Conservation (phyloP, 139 green algal genomes). For the Protoeuglena noctilucae region DNA sequence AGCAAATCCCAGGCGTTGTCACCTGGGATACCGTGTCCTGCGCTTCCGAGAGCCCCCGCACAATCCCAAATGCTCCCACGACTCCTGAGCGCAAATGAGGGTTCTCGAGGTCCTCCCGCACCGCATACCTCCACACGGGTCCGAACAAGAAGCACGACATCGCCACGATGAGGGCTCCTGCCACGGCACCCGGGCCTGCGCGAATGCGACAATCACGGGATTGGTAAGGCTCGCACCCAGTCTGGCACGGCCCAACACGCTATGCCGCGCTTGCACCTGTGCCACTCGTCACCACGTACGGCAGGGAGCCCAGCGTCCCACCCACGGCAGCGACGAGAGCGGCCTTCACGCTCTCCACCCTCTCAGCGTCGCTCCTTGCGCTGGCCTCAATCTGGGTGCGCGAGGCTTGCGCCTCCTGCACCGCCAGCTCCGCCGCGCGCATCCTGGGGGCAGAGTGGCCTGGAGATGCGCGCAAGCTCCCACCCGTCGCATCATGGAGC, state of each 20-base stretch:
- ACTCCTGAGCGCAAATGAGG: not conserved
- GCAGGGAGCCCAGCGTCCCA: not conserved
- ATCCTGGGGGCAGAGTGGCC: too few relatives aligned
- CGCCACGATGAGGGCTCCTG: not conserved
- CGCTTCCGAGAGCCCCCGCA: not conserved
- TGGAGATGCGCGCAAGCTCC: too few relatives aligned
- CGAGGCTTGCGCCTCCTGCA: not conserved
- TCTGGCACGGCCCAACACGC: too few relatives aligned
- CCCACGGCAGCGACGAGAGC: not conserved
- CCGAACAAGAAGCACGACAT: not conserved
- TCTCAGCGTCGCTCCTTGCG: not conserved
- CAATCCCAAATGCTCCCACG: not conserved
- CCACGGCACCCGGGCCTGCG: not conserved
- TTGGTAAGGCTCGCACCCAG: too few relatives aligned
- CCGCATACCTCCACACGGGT: not conserved
- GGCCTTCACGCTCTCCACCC: not conserved
- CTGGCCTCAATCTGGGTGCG: too few relatives aligned
- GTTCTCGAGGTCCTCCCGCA: not conserved
- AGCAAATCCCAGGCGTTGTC: too few relatives aligned
- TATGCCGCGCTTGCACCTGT: too few relatives aligned
- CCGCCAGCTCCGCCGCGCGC: not conserved
- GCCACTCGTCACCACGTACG: not conserved
- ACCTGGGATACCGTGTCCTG: not conserved
- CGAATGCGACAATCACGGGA: too few relatives aligned
- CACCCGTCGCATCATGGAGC: too few relatives aligned